Evolutionary conservation across 805 yeast genomes (phyloP).

Genomic region (Tetrapisispora phaffii): DNA sequence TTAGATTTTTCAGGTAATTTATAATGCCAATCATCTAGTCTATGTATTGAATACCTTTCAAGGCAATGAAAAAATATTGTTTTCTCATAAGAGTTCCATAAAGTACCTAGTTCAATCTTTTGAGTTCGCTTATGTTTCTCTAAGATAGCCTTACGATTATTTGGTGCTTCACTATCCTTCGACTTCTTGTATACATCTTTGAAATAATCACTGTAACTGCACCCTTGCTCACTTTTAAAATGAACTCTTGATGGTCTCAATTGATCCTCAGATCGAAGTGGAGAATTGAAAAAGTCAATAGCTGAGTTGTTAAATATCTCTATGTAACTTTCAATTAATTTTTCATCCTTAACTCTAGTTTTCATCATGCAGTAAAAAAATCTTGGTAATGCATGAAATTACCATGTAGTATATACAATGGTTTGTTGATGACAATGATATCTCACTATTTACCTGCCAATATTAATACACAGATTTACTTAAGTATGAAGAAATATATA

Average conservation of each 20-base stretch:
- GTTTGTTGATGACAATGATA: too few species aligned
- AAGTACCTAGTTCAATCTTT: constrained; percentile 15
- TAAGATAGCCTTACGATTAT: constrained; percentile 6
- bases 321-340: background rate
- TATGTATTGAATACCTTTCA: constrained; percentile 25
- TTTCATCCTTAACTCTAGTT: background rate
- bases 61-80: constrained; percentile 23
- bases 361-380: background rate
- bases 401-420: too few species aligned
- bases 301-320: background rate
- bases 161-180: background rate
- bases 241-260: background rate
- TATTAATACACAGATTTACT: too few species aligned
- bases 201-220: background rate
- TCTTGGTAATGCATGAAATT: background rate
- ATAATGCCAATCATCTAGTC: constrained; percentile 23
- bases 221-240: background rate
- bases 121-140: constrained; percentile 5
- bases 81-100: constrained; percentile 25
- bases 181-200: background rate
- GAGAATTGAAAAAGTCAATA: background rate
- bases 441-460: too few species aligned
- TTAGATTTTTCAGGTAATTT: constrained; percentile 18
- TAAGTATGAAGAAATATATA: too few species aligned
- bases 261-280: background rate